Conservation (phyloP, 345 rosid species). For the Salix arbutifolia region DNA sequence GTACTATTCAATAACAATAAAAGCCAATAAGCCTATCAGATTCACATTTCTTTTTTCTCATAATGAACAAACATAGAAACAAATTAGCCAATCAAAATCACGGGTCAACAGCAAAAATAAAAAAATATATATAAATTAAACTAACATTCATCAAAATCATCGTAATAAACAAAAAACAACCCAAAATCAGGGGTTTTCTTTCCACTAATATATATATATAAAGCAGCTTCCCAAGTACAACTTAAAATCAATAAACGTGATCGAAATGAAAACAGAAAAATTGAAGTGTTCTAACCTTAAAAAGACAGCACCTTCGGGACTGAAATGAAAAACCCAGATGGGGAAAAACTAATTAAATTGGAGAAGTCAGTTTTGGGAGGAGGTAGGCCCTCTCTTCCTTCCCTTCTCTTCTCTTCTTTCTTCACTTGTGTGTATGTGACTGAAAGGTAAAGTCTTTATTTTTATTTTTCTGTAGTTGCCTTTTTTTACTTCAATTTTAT, state of each 20-base stretch:
- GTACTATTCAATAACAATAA: not conserved
- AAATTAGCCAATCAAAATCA: conserved; percentile 6
- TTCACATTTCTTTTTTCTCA: not conserved
- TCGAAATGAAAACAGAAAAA: not conserved
- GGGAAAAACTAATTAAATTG: not conserved
- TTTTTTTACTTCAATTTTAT: not conserved
- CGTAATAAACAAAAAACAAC: not conserved
- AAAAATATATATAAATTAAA: not conserved
- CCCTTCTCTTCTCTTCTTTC: not conserved
- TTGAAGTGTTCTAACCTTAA: conserved; percentile 3
- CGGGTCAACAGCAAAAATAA: not conserved
- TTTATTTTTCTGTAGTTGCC: not conserved
- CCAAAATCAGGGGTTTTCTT: not conserved
- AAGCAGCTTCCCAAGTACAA: not conserved
- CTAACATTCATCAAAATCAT: not conserved
- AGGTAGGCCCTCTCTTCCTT: not conserved
- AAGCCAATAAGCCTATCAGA: not conserved
- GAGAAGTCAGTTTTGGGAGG: not conserved
- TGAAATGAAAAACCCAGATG: conserved; percentile 1
- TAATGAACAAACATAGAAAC: not conserved
- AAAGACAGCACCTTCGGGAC: not conserved
- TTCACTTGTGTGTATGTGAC: not conserved
- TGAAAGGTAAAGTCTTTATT: not conserved
- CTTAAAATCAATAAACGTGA: not conserved
- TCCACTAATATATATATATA: not conserved